Evolutionary conservation across 768 basidiomycete species (phyloP), one percentile per base, ranked within the genome.

Genomic region (Symmetrospora coprosmae): DNA sequence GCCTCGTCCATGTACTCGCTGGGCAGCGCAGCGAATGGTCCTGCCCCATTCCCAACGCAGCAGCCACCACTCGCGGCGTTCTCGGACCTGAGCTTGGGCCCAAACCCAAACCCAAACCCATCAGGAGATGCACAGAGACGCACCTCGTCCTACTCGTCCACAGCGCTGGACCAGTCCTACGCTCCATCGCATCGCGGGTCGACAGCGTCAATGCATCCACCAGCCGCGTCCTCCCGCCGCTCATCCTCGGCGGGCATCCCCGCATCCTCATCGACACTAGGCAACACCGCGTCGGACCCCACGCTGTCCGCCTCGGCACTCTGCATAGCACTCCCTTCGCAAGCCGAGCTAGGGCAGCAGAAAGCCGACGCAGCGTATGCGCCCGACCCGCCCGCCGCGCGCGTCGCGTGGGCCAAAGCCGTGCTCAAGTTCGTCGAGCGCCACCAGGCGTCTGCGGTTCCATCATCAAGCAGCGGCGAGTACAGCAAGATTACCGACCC

Each of bases 361-460:
- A 30, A 47, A 27, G 59, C 53, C 13, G 37, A 17, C 33, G 48
- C 48, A 7, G 21, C 19, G 11, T 46, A 28, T 17, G 41, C 55
- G 4, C 5, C 19, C 2, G 38, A 60, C n/a, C 48, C 48, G 31
- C 50, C 21, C 30, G 47, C 28, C 3, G 48, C 46, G 30, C 81
- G 82, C 66, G 71, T 92, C 4, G 75, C 78, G 27, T 96, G 89
- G 88, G 80, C 81, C 16, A 77, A 86, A 48, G 87, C 92, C 64
- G 85, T 91, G 58, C 72, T 90, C 60, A 79, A 81, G 67, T 80
- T 91, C 60, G 80, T 86, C 55, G 85, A 91, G 51, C 78, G 81
- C 52, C 73, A 77, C 1, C 74, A 76, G 48, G 64, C 69, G 17
- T 62, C 71, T 34, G 60, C 66, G 21, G 46, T 70, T 5, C 69